Base-by-base conservation (phyloP, 768 basidiomycete genomes). In the Leccinum incarnatum region DNA sequence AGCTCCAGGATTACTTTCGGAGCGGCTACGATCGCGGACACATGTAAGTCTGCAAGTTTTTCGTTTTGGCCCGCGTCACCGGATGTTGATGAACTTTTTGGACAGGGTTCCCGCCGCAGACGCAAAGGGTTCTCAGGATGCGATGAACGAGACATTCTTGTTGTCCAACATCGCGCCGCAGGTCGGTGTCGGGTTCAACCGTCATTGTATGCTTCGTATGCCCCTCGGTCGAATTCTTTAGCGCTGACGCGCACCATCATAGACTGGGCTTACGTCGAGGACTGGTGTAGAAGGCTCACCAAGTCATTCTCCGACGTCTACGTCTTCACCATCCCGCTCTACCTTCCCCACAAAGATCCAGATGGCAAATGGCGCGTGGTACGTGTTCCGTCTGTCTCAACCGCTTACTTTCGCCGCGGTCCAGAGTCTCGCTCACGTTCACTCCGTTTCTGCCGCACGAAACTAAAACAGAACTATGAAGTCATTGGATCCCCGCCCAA, bases 281-380 rank as follows among this genome's bases (percentile, higher is more conserved):
- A 97, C 65, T 99, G 95, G 89, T 98, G 95, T 72, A 82, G 97
- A 45, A 82, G 87, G 10, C 81, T 98, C 51, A 98, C 96, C 0
- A 81, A 77, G n/a, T 82, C 79, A 29, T 99, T 97, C 72, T 76
- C 90, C 45, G 95, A 99, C 68, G 97, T 99, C 52, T 99, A 95
- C 74, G 87, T 98, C 50, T 99, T 99, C 76, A 99, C 97, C 3
- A 82, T 99, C 17, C 97, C 97, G 0, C 78, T 99, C n/a, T 99
- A 98, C 75, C 83, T 98, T 2, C 97, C 97, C 1, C 85, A 83
- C 51, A 82, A 83, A 51, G 89, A 93, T 4, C 67, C 84, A 3
- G 96, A 98, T 68, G 95, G 95, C 10, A 98, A 96, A 76, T 98
- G 90, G 89, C 86, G 93, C 56, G 90, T 98, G 64, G 95, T 97